Percentiles rank a stretch among this genome's conserved stretches.
Conservation (phyloP, 2,329 filamentous ascomycete species). For the Purpureocillium lavendulum region DNA sequence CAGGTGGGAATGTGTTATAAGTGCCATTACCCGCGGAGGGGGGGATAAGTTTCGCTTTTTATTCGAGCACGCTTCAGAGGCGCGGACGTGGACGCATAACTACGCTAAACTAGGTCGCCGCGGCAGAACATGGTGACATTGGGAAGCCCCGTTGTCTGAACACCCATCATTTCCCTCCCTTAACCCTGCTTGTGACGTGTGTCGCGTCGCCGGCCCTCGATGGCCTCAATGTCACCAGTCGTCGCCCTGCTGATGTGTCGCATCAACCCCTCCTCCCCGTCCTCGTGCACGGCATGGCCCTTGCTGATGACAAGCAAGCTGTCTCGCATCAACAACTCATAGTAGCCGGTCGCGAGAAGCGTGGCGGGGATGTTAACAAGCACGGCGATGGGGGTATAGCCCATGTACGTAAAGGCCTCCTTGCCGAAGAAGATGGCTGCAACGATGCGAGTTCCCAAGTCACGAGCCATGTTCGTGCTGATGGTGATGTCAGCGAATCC, state of each 20-base stretch:
- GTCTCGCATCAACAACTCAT: conserved; percentile 46
- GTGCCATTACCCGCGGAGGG: too few relatives aligned
- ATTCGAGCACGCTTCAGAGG: too few relatives aligned
- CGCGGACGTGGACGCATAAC: too few relatives aligned
- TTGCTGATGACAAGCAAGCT: conserved; percentile 40
- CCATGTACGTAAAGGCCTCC: conserved; percentile 16
- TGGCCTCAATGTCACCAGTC: too few relatives aligned
- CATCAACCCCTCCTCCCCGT: conserved; percentile 11
- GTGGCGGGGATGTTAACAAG: conserved; percentile 50
- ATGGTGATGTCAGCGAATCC: conserved; percentile 47
- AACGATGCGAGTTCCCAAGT: conserved; percentile 50
- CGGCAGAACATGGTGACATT: too few relatives aligned
- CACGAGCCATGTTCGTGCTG: conserved; percentile 48
- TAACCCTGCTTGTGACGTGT: too few relatives aligned
- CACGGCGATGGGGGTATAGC: conserved; percentile 44
- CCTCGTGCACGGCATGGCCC: conserved; percentile 29
- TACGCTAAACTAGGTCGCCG: too few relatives aligned
- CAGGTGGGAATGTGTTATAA: too few relatives aligned
- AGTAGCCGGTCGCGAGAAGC: conserved; percentile 43
- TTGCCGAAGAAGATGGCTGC: conserved; percentile 42
- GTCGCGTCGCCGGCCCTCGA: too few relatives aligned
- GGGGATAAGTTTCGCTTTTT: too few relatives aligned
- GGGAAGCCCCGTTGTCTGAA: too few relatives aligned
- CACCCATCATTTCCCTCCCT: too few relatives aligned
- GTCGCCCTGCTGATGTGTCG: conserved; percentile 7